These are phyloP conservation scores for Albatrellus ellisii DNA, from an alignment of 768 basidiomycete genomes.

Conservation along the genomic window DNA sequence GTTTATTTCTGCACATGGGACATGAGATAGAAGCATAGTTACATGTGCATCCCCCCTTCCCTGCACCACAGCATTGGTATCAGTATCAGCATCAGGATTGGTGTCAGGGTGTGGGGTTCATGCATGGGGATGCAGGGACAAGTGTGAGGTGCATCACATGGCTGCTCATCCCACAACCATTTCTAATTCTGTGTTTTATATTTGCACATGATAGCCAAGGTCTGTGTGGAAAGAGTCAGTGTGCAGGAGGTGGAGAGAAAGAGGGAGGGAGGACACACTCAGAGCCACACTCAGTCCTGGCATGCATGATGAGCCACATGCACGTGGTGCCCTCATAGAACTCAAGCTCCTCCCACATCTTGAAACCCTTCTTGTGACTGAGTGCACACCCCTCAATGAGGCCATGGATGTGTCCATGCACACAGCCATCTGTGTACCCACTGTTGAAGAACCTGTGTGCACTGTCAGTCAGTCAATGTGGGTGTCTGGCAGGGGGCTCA, in stretches of 20 bases:
- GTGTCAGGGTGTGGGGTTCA: slow-evolving; percentile 50
- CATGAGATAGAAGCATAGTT: too few species aligned
- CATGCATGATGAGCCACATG: slow-evolving; percentile 47
- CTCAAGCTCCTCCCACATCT: slow-evolving; percentile 95
- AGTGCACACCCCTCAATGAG: slow-evolving; percentile 83
- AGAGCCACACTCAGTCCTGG: slow-evolving; percentile 27
- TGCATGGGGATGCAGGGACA: slow-evolving; percentile 60
- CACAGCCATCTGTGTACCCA: slow-evolving; percentile 68
- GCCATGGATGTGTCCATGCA: slow-evolving; percentile 82
- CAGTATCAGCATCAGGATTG: slow-evolving; percentile 47
- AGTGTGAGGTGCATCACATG: slow-evolving; percentile 54
- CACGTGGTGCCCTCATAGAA: slow-evolving; percentile 80
- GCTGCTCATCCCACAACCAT: too few species aligned
- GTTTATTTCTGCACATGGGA: too few species aligned
- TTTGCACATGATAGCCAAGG: too few species aligned
- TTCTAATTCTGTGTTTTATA: too few species aligned
- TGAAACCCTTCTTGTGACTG: slow-evolving; percentile 82
- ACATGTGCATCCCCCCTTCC: too few species aligned
- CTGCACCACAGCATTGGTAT: too few species aligned
- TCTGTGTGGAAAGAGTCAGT: too few species aligned
- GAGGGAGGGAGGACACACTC: slow-evolving; percentile 36
- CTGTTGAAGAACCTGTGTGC: slow-evolving; percentile 58
- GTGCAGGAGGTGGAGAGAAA: too few species aligned
- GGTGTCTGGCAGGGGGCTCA: slow-evolving; percentile 5
- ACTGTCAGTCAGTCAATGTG: neutral